Evolutionary conservation across 179 eudicot genomes (phyloP), one percentile per base, ranked within the genome.

Genomic region (Pouteria campechiana): DNA sequence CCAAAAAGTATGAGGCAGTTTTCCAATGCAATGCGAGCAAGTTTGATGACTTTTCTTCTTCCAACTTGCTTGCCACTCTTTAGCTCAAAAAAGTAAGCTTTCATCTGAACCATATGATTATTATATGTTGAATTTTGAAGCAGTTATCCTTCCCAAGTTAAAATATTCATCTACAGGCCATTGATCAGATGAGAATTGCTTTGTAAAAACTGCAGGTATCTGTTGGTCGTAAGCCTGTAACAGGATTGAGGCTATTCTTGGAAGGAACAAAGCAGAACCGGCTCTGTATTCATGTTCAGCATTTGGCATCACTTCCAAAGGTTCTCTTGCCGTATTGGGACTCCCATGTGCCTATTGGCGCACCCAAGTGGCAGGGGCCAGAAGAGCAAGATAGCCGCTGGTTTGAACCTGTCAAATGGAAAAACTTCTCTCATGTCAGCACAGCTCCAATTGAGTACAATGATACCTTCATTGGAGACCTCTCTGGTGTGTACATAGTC

Each of bases 301-400:
- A 85, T 50, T 52, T 85, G 40, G 53, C 79, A 19, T 68, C 71
- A 32, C 83, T 81, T 42, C 93, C 95, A 0, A 85, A 75, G 61
- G 78, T 85, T 41, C 73, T 85, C 46, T 61, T 60, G 41, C 87
- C 90, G 12, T 63, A 72, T 48, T 83, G 96, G 96, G 90, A 83
- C 37, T 27, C 81, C 13, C 82, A 81, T 3, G 61, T 85, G 4
- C 72, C 95, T 5, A 85, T 85, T 13, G 95, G 95, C 23, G 81
- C 95, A 25, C 95, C 95, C 5, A 78, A 75, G 39, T 85, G 95
- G 93, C 73, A 60, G 46, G 95, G 93, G 21, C 95, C 95, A 0
- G 95, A 85, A 65, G 95, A 85, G 58, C 95, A 85, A 57, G 95
- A 85, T 60, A 85, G 95, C 58, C 60, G 95, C 41, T 85, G 95